Evolutionary conservation across 176 grass and related monocot genomes (phyloP).

Genomic region (Cenchrus fungigraminus): DNA sequence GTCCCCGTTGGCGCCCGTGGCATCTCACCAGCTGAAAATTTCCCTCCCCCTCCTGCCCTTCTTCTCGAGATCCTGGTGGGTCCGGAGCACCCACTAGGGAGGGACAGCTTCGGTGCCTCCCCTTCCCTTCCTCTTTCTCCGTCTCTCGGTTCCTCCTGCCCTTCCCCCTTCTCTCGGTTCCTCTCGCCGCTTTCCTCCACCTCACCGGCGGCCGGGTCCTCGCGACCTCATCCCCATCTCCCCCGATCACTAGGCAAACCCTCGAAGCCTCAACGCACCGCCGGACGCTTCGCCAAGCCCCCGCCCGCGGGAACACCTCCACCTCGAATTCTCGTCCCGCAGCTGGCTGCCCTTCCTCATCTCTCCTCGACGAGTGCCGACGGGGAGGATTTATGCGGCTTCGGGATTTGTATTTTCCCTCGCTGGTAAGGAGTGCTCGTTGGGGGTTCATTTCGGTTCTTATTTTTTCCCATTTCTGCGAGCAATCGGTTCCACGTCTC

Average conservation of each 20-base stretch:
- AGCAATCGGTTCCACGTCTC: neutral
- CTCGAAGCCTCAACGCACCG: neutral
- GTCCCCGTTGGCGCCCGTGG: neutral
- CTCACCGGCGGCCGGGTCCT: neutral
- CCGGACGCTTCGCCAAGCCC: neutral
- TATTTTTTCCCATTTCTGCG: neutral
- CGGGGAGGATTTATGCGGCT: neutral
- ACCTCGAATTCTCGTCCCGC: neutral
- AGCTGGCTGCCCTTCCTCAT: neutral
- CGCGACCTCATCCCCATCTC: neutral
- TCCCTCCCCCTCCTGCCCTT: neutral
- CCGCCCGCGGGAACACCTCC: neutral
- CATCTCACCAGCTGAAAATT: neutral
- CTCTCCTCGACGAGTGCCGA: neutral
- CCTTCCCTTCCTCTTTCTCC: neutral
- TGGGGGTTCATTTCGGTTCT: neutral
- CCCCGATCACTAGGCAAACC: neutral
- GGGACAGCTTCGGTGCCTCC: neutral
- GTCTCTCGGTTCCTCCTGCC: neutral
- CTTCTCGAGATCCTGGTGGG: constrained; percentile 8
- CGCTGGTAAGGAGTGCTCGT: neutral
- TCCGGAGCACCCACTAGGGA: too few relatives aligned
- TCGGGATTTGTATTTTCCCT: neutral
- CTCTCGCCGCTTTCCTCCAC: neutral
- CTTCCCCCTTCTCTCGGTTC: neutral